phyloP scores from a whole-genome alignment of 768 basidiomycete genomes.

The Strobilomyces dryophilus region DNA sequence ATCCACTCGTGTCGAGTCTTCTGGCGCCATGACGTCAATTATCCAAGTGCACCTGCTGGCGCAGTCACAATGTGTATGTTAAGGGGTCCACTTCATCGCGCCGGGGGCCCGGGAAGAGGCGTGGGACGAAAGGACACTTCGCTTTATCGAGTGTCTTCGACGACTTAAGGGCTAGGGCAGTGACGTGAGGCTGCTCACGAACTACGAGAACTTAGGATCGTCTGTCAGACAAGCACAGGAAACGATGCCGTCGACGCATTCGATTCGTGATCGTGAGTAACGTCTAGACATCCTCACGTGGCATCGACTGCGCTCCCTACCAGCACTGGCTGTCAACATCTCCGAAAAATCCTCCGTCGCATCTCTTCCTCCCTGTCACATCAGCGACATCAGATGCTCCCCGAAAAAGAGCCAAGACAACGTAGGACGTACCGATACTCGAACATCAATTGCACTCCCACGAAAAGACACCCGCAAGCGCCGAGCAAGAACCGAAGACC shows the following conservation, averaged over 20 bases:
- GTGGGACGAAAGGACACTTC: too few species aligned
- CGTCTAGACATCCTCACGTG: background rate
- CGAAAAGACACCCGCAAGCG: constrained; percentile 64
- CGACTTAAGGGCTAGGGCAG: too few species aligned
- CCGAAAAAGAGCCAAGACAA: background rate
- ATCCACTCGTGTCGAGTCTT: too few species aligned
- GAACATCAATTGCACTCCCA: constrained; percentile 90
- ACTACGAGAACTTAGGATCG: background rate
- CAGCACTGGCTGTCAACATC: constrained; percentile 33
- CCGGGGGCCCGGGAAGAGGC: too few species aligned
- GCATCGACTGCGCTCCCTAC: background rate
- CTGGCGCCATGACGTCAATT: too few species aligned
- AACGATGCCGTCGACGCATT: background rate
- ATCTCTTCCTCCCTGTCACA: constrained; percentile 64
- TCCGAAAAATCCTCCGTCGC: constrained; percentile 54
- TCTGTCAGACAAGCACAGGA: too few species aligned
- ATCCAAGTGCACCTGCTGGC: too few species aligned
- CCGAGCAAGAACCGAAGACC: constrained; percentile 63
- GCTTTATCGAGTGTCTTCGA: too few species aligned
- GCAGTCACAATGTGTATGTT: too few species aligned
- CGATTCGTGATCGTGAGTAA: background rate
- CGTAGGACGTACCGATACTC: constrained; percentile 73
- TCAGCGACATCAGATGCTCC: constrained; percentile 1
- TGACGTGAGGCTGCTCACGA: too few species aligned
- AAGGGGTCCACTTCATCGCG: too few species aligned